These are phyloP conservation scores for Penicillium sclerotigenum DNA, from an alignment of 2,329 filamentous ascomycete species.

Conservation along the genomic window DNA sequence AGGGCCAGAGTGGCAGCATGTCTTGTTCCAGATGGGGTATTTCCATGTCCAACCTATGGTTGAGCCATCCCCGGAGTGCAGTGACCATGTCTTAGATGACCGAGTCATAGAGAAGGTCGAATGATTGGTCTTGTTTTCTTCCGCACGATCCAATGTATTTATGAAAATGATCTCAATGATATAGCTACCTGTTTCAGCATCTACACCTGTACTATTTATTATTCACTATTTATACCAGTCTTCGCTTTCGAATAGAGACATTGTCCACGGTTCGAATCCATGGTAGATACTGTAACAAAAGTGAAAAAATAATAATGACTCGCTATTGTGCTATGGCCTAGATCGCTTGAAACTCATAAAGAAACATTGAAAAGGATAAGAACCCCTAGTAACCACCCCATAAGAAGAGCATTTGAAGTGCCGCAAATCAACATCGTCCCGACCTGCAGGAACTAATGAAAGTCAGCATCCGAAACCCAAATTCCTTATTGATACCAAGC, in stretches of 20 bases:
- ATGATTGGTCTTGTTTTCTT: background rate
- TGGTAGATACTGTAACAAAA: too few relatives aligned
- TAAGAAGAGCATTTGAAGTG: background rate
- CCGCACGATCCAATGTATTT: background rate
- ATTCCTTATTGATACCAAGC: background rate
- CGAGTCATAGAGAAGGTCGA: background rate
- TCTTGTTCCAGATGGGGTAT: constrained; percentile 33
- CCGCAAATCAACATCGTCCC: background rate
- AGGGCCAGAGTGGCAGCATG: constrained; percentile 41
- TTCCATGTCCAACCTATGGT: constrained; percentile 26
- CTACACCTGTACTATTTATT: background rate
- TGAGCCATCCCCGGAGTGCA: constrained; percentile 15
- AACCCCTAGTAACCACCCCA: background rate
- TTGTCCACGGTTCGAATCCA: too few relatives aligned
- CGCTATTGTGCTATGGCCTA: background rate
- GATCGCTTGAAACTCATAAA: constrained; percentile 4
- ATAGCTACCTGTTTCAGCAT: background rate
- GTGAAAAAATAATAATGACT: background rate
- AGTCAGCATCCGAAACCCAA: background rate
- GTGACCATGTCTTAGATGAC: constrained; percentile 12
- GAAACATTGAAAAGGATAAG: background rate
- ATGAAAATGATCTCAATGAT: constrained; percentile 2
- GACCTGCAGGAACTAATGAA: constrained; percentile 1
- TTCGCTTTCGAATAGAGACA: background rate
- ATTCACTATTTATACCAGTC: background rate